Evolutionary conservation across 192 early-diverging fungal genomes (phyloP), one percentile per base, ranked within the genome.

Genomic region (Umbelopsis sp.): DNA sequence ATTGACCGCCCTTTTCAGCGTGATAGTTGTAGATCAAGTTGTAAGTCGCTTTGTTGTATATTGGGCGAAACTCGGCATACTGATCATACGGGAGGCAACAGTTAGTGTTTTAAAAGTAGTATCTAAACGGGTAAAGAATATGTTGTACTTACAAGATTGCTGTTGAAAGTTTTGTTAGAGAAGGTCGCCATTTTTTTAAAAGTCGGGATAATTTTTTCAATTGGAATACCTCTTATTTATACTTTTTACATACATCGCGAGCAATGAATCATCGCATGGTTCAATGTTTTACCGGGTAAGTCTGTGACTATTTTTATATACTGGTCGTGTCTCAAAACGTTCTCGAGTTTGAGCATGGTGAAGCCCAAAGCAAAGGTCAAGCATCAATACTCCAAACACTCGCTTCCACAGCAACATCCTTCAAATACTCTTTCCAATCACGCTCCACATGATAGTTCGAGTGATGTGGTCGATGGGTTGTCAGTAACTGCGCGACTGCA

Each of bases 21-120:
- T 84, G 83, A 52, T 76, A 84, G 36, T 71, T 65, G 74, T 82
- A 82, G 10, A 84, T 31, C 26, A 71, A 9, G 22, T 71, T 53
- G 24, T 62, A 71, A 17, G 54, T 34, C 34, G 29, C 51, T 41
- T 53, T 21, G 16, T 53, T n/a, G 36, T 71, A 71, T 24, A 44
- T 38, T 1, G 70, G 70, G 21, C 70, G 70, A 14, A 43, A 56
- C 5, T n/a, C 43, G 16, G 32, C 45, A 24, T 71, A 71, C 29
- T 44, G 31, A 4, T 34, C 3, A 7, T 16, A 14, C 2, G 31
- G 16, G 31, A 62, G 56, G 8, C 31, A 62, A 11, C 12, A 6
- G 12, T 41, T 34, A 34, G 0, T 36, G 4, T 20, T 0, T 4
- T 7, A 32, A 12, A 12, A 7, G 32, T 31, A 34, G 20, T 17